These are phyloP conservation scores for Salmacisia buchloeana DNA, from an alignment of 1,284 basidiomycete species.

Conservation along the genomic window DNA sequence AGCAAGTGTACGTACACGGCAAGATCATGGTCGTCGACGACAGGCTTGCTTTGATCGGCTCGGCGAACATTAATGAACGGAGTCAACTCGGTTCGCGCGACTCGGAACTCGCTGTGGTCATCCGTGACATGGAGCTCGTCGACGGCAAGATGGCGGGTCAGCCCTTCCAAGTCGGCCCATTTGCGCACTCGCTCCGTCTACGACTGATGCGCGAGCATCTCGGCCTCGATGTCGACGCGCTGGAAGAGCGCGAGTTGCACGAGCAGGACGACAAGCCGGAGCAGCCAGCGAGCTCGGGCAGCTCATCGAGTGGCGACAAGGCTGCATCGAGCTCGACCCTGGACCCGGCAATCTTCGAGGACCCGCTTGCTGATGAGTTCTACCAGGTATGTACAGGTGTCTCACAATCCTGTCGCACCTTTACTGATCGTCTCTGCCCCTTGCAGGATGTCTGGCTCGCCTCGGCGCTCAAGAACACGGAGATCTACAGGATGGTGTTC, in stretches of 20 bases:
- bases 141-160: slow-evolving; percentile 83
- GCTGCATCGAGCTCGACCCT: neutral
- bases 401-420: neutral
- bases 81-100: slow-evolving; percentile 93
- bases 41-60: slow-evolving; percentile 93
- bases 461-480: slow-evolving; percentile 44
- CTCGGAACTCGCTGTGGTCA: slow-evolving; percentile 85
- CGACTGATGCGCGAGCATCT: slow-evolving; percentile 95
- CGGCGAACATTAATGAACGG: slow-evolving; percentile 97
- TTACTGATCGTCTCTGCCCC: neutral
- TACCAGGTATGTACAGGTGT: slow-evolving; percentile 18
- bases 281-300: neutral
- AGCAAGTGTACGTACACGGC: slow-evolving; percentile 58
- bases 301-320: slow-evolving; percentile 3
- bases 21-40: slow-evolving; percentile 88
- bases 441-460: slow-evolving; percentile 37
- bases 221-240: slow-evolving; percentile 85
- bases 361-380: slow-evolving; percentile 36
- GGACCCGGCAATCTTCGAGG: slow-evolving; percentile 31
- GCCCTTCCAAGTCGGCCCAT: slow-evolving; percentile 90
- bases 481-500: slow-evolving; percentile 47
- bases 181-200: slow-evolving; percentile 87
- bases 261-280: neutral
- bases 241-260: slow-evolving; percentile 54
- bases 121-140: slow-evolving; percentile 95